Conservation (phyloP, 2,329 filamentous ascomycete genomes). For the Lachnellula suecica region DNA sequence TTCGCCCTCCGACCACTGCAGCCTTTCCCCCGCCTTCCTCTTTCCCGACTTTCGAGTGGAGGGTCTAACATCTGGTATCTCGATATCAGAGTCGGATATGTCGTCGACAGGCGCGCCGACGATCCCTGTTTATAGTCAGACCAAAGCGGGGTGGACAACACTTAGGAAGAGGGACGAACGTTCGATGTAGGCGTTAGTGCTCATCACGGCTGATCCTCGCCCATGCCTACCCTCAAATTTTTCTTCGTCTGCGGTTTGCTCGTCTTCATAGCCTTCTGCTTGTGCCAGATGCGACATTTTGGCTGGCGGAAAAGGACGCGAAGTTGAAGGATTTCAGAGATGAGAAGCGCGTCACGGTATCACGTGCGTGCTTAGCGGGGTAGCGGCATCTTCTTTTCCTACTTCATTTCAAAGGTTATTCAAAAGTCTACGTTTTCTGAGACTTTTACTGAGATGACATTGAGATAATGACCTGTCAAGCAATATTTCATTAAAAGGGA, state of each 20-base stretch:
- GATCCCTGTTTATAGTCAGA: constrained; percentile 23
- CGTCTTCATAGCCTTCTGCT: constrained; percentile 13
- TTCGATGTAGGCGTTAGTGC: constrained; percentile 28
- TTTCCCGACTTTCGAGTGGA: constrained; percentile 20
- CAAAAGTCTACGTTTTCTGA: too few species aligned
- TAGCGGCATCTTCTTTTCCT: too few species aligned
- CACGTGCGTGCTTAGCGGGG: too few species aligned
- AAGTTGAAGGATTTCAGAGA: neutral
- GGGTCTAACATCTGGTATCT: constrained; percentile 13
- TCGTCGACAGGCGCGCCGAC: constrained; percentile 14
- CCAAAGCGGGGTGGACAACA: neutral
- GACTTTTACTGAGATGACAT: neutral
- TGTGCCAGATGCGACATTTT: constrained; percentile 17
- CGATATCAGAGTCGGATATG: constrained; percentile 21
- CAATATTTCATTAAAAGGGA: too few species aligned
- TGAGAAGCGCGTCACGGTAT: too few species aligned
- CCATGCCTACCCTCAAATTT: constrained; percentile 3
- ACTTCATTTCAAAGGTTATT: too few species aligned
- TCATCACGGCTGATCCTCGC: constrained; percentile 3
- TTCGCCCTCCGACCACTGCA: constrained; percentile 56
- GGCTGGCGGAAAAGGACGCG: neutral
- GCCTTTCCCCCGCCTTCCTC: constrained; percentile 35
- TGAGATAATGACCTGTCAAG: neutral
- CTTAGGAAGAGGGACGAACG: constrained; percentile 17
- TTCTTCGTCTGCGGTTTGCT: constrained; percentile 9